Percentiles rank a stretch among this genome's conserved stretches.
These are phyloP conservation scores for Suillus plorans DNA, from an alignment of 768 basidiomycete species.

Conservation along the genomic window DNA sequence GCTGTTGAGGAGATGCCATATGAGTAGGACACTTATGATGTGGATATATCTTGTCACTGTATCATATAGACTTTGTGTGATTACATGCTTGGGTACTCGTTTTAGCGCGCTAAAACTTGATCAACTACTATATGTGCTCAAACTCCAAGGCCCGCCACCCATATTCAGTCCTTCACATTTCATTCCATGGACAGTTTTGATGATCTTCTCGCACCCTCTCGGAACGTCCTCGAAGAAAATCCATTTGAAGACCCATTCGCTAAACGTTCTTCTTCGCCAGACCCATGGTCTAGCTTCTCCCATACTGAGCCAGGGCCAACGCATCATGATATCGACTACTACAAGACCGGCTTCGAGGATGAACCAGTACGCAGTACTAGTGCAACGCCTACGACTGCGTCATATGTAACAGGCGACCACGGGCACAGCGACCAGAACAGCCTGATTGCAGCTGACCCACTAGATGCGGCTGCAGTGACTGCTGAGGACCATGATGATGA, in stretches of 20 bases:
- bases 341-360: constrained; percentile 29
- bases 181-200: constrained; percentile 67
- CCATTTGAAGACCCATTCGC: constrained; percentile 75
- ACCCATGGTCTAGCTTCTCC: constrained; percentile 73
- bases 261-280: constrained; percentile 65
- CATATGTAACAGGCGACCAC: constrained; percentile 34
- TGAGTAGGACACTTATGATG: constrained; percentile 47
- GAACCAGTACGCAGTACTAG: constrained; percentile 20
- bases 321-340: constrained; percentile 25
- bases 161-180: neutral
- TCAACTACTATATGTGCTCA: neutral
- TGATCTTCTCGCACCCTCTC: constrained; percentile 66
- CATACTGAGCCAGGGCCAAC: constrained; percentile 26
- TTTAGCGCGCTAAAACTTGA: neutral
- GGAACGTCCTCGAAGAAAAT: constrained; percentile 65
- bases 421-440: constrained; percentile 30
- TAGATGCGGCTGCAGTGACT: constrained; percentile 38
- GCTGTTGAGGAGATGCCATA: constrained; percentile 82
- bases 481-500: constrained; percentile 34
- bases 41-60: neutral
- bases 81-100: neutral
- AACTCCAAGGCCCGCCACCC: neutral
- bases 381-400: constrained; percentile 30
- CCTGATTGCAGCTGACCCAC: constrained; percentile 12
- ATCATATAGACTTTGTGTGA: neutral